Percentiles rank a stretch among this genome's conserved stretches.
These are phyloP conservation scores for Claviceps pusilla DNA, from an alignment of 2,329 filamentous ascomycete species.

Conservation along the genomic window DNA sequence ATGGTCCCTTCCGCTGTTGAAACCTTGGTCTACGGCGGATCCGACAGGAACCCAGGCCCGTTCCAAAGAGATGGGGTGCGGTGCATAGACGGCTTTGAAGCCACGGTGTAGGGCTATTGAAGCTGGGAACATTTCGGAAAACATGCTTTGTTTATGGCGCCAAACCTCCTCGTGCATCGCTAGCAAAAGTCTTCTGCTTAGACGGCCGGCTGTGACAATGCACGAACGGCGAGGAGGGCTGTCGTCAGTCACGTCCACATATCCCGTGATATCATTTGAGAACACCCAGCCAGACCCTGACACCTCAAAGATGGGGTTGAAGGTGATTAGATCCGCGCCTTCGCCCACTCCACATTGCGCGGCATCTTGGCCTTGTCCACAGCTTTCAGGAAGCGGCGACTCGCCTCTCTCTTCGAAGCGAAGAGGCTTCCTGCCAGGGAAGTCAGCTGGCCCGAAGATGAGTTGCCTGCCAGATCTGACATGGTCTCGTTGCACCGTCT, in stretches of 20 bases:
- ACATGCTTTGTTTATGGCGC: constrained; percentile 54
- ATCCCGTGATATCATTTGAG: constrained; percentile 54
- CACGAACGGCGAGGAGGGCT: constrained; percentile 48
- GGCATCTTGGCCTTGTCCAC: constrained; percentile 36
- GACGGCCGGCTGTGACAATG: constrained; percentile 56
- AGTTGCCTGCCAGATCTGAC: constrained; percentile 33
- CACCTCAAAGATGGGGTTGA: constrained; percentile 64
- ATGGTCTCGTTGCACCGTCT: constrained; percentile 48
- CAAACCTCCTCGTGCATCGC: constrained; percentile 65
- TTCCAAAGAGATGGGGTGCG: constrained; percentile 69
- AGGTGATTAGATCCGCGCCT: constrained; percentile 59
- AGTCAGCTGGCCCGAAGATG: constrained; percentile 53
- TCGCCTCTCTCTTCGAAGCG: constrained; percentile 37
- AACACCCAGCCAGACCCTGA: constrained; percentile 60
- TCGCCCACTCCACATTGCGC: constrained; percentile 51
- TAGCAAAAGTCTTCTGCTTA: constrained; percentile 49
- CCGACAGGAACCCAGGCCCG: constrained; percentile 54
- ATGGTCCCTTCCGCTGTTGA: constrained; percentile 61
- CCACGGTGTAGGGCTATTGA: constrained; percentile 59
- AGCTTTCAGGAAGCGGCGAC: constrained; percentile 38
- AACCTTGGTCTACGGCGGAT: constrained; percentile 52
- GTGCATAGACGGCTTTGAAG: constrained; percentile 64
- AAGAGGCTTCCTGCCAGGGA: constrained; percentile 31
- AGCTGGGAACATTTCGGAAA: constrained; percentile 66
- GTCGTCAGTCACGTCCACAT: constrained; percentile 33